These are phyloP conservation scores for Incumbomyces delicatus DNA, from an alignment of 2,329 filamentous ascomycete genomes.

Conservation along the genomic window DNA sequence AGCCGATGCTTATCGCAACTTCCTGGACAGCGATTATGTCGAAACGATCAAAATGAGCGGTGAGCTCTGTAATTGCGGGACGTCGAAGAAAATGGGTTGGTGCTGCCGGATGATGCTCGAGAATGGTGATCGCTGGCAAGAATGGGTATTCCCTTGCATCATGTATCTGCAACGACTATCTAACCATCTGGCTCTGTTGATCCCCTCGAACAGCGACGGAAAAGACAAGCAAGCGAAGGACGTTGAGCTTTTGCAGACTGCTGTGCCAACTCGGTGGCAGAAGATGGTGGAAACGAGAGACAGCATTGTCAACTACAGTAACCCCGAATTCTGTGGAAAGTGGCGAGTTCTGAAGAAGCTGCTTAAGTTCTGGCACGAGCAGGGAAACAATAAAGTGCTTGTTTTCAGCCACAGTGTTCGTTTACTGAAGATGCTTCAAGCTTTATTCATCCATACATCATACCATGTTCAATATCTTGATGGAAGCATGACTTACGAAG, in stretches of 20 bases:
- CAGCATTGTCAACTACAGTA: slow-evolving; percentile 68
- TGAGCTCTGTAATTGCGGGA: slow-evolving; percentile 60
- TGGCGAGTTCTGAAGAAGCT: slow-evolving; percentile 87
- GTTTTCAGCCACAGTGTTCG: slow-evolving; percentile 91
- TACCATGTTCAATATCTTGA: slow-evolving; percentile 91
- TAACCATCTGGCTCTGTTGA: slow-evolving; percentile 82
- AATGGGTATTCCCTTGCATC: slow-evolving; percentile 76
- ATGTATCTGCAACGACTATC: slow-evolving; percentile 74
- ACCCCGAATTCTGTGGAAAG: slow-evolving; percentile 90
- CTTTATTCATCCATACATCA: slow-evolving; percentile 75
- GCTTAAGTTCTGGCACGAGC: slow-evolving; percentile 78
- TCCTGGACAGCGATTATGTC: slow-evolving; percentile 64
- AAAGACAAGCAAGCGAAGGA: slow-evolving; percentile 70
- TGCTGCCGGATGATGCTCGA: slow-evolving; percentile 60
- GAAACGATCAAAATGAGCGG: slow-evolving; percentile 57
- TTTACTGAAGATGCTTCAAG: slow-evolving; percentile 70
- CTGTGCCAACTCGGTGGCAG: slow-evolving; percentile 66
- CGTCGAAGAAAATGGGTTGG: slow-evolving; percentile 63
- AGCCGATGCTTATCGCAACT: slow-evolving; percentile 69
- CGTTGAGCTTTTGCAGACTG: slow-evolving; percentile 60
- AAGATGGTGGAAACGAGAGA: slow-evolving; percentile 65
- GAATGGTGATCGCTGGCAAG: slow-evolving; percentile 57
- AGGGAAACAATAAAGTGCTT: slow-evolving; percentile 77
- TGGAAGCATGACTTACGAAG: slow-evolving; percentile 71
- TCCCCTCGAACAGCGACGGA: slow-evolving; percentile 57